Evolutionary conservation across 352 stramenopile genomes (phyloP).

Genomic region (Blastocystis sp.): DNA sequence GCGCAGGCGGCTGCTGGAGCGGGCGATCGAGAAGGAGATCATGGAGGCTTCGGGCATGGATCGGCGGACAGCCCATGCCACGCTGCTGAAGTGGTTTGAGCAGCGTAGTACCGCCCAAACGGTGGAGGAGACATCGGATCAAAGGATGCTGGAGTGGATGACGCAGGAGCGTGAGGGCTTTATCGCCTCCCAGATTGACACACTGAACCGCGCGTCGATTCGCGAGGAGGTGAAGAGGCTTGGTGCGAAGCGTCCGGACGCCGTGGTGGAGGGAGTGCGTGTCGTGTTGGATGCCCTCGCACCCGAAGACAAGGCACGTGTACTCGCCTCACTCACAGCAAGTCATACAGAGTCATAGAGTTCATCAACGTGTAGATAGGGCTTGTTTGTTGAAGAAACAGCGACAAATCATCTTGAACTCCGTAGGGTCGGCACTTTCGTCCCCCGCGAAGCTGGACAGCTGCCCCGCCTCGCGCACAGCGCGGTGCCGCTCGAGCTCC

Average conservation of each 20-base stretch:
- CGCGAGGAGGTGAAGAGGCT: slow-evolving; percentile 60
- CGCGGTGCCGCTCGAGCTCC: slow-evolving; percentile 83
- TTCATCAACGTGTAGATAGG: no score
- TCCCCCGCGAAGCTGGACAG: slow-evolving; percentile 35
- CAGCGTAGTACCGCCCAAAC: slow-evolving; percentile 10
- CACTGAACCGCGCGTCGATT: slow-evolving; percentile 5
- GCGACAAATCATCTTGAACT: slow-evolving; percentile 66
- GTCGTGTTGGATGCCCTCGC: slow-evolving; percentile 50
- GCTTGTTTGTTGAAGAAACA: background rate
- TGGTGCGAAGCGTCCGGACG: slow-evolving; percentile 59
- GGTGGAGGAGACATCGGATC: background rate
- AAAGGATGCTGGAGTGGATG: slow-evolving; percentile 66
- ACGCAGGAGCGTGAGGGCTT: slow-evolving; percentile 9
- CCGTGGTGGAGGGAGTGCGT: slow-evolving; percentile 65
- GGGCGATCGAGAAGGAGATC: slow-evolving; percentile 80
- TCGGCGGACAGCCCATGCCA: slow-evolving; percentile 72
- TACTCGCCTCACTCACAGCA: slow-evolving; percentile 40
- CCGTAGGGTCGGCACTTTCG: background rate
- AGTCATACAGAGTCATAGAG: background rate
- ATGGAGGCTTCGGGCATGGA: slow-evolving; percentile 70
- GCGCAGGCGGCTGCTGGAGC: slow-evolving; percentile 92
- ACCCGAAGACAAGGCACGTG: slow-evolving; percentile 62
- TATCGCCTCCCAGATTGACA: background rate
- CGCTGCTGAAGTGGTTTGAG: slow-evolving; percentile 56
- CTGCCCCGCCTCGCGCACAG: slow-evolving; percentile 73